Evolutionary conservation across 495 filamentous ascomycete genomes (phyloP), one percentile per base, ranked within the genome.

Genomic region (Coniosporium apollinis): DNA sequence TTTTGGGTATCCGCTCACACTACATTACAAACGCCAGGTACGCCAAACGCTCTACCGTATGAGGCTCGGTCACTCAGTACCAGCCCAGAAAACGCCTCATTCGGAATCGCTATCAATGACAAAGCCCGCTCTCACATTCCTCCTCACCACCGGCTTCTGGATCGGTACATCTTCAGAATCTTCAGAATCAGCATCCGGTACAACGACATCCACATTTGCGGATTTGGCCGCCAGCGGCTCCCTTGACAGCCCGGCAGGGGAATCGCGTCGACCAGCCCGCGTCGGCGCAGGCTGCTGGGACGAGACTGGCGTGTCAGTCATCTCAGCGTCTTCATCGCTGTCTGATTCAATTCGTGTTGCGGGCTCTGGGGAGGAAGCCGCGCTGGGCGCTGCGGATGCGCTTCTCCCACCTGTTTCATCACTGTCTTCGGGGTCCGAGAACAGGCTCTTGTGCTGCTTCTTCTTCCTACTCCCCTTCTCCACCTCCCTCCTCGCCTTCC

Each of bases 51-150:
- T n/a, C n/a, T n/a, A n/a, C n/a, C n/a, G n/a, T n/a, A n/a, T n/a
- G n/a, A n/a, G n/a, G n/a, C n/a, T n/a, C n/a, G n/a, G n/a, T n/a
- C n/a, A n/a, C n/a, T n/a, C n/a, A n/a, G n/a, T n/a, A n/a, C n/a
- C n/a, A n/a, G n/a, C 24, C 30, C 30, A 32, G 30, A 17, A n/a
- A 11, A 14, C 16, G 13, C 15, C 18, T 32, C 3, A 32, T 8
- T 45, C 42, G 5, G 37, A 41, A 28, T 50, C 47, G 26, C 68
- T 71, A 46, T 74, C 69, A 30, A 70, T 39, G 35, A 72, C 48
- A 39, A 72, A 71, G 17, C 66, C 67, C 3, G 59, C 62, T 44
- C 58, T 59, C 1, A 55, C 55, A 33, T 56, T 61, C 31, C 52
- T 50, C 44, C 64, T 51, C 17, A 26, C n/a, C n/a, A n/a, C 22